Conservation (phyloP, 495 filamentous ascomycete species). For the Copromyces sp. region DNA sequence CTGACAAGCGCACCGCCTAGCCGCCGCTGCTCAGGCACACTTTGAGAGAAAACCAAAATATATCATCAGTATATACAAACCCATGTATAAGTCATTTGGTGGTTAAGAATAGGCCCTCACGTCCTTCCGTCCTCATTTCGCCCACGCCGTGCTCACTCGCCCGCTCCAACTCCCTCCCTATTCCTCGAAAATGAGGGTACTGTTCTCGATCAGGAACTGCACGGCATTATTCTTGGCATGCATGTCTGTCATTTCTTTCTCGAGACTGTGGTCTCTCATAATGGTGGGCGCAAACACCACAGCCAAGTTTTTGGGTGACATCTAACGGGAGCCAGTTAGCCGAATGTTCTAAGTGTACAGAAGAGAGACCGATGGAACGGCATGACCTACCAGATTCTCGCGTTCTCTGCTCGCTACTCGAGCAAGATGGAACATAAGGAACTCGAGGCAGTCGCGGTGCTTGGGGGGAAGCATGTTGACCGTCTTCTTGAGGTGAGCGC, state of each 20-base stretch:
- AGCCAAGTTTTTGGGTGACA: conserved; percentile 90
- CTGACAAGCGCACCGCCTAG: neutral
- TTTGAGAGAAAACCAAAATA: neutral
- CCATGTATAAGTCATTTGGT: neutral
- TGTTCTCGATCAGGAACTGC: conserved; percentile 83
- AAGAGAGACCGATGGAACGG: neutral
- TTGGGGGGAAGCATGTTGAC: conserved; percentile 67
- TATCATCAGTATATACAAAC: conserved; percentile 10
- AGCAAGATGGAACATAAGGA: conserved; percentile 86
- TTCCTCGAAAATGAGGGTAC: conserved; percentile 60
- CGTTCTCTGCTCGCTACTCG: conserved; percentile 73
- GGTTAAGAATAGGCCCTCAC: neutral
- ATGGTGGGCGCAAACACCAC: conserved; percentile 98
- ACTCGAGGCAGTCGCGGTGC: conserved; percentile 84
- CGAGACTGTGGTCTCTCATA: conserved; percentile 78
- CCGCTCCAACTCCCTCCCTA: conserved; percentile 9
- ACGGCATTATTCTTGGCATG: conserved; percentile 82
- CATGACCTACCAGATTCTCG: conserved; percentile 57
- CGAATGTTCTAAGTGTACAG: neutral
- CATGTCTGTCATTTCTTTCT: conserved; percentile 93
- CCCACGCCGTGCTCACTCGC: neutral
- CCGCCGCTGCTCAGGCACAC: neutral
- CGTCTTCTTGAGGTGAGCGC: conserved; percentile 55
- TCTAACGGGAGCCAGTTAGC: conserved; percentile 35
- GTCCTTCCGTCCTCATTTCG: neutral